Percentiles rank a stretch among this genome's conserved stretches.
These are phyloP conservation scores for Rhizoclosmatium globosum DNA, from an alignment of 192 early-diverging fungal genomes.

Conservation along the genomic window DNA sequence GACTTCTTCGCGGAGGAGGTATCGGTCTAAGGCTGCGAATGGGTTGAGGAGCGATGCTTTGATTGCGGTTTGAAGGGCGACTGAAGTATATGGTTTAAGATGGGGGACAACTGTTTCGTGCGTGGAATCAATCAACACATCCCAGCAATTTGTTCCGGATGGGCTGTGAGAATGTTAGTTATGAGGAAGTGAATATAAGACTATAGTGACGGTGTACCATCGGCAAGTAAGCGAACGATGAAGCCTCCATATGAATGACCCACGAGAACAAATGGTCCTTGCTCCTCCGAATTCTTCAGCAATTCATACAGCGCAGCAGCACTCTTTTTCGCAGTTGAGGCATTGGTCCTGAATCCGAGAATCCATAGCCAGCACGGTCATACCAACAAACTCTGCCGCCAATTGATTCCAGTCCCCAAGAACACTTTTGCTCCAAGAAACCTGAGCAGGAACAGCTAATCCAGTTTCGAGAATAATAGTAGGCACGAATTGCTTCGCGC, in stretches of 20 bases:
- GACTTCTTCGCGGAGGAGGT: too few species aligned
- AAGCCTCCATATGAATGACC: conserved; percentile 35
- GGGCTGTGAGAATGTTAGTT: background rate
- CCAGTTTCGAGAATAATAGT: conserved; percentile 38
- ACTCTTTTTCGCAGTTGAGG: conserved; percentile 26
- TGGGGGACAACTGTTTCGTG: background rate
- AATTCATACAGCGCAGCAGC: conserved; percentile 16
- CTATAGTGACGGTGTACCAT: background rate
- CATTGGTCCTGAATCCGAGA: conserved; percentile 22
- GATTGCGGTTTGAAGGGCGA: background rate
- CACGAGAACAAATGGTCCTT: conserved; percentile 35
- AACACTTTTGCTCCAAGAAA: conserved; percentile 17
- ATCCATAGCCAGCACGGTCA: conserved; percentile 32
- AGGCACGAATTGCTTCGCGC: background rate
- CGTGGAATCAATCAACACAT: conserved; percentile 33
- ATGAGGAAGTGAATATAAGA: background rate
- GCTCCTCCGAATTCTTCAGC: conserved; percentile 22
- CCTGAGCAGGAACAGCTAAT: background rate
- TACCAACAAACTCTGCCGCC: conserved; percentile 22
- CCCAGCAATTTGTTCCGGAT: conserved; percentile 29
- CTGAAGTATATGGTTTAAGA: background rate
- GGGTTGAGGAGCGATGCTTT: background rate
- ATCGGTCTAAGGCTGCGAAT: conserved; percentile 12
- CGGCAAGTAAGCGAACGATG: conserved; percentile 27
- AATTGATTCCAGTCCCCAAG: background rate